phyloP scores from a whole-genome alignment of 805 yeast genomes.

The Lipomyces chichibuensis region DNA sequence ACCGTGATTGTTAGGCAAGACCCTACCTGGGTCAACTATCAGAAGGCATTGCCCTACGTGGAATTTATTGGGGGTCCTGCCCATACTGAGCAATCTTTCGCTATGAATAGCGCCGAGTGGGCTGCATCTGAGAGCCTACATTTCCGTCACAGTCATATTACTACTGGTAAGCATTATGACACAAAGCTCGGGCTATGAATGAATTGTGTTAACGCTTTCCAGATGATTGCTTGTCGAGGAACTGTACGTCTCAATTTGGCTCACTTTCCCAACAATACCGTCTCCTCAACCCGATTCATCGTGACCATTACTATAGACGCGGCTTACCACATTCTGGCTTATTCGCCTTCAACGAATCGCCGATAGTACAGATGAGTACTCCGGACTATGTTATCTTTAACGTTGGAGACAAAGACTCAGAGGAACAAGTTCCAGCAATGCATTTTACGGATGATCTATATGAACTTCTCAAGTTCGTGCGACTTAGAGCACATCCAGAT shows the following conservation, averaged over 20 bases:
- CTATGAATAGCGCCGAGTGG: constrained; percentile 22
- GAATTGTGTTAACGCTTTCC: background rate
- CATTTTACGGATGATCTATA: constrained; percentile 23
- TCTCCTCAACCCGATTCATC: constrained; percentile 23
- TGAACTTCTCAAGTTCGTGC: constrained; percentile 14
- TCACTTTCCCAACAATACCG: constrained; percentile 26
- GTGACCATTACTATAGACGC: constrained; percentile 23
- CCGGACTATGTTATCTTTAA: constrained; percentile 29
- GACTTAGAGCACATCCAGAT: constrained; percentile 22
- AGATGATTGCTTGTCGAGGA: constrained; percentile 10
- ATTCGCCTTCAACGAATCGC: constrained; percentile 18
- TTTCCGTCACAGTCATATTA: constrained; percentile 28
- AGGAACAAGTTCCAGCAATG: constrained; percentile 6
- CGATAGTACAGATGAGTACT: constrained; percentile 17
- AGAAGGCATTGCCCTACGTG: constrained; percentile 24
- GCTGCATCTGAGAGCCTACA: constrained; percentile 26
- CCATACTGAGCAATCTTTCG: constrained; percentile 11
- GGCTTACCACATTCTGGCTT: constrained; percentile 27
- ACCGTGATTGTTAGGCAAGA: constrained; percentile 26
- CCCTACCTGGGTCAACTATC: constrained; percentile 15
- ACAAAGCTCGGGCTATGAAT: background rate
- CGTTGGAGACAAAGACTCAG: constrained; percentile 26
- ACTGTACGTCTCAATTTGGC: constrained; percentile 1
- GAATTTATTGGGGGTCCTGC: constrained; percentile 33
- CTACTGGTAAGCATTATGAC: constrained; percentile 12